phyloP scores from a whole-genome alignment of 2,329 filamentous ascomycete species.

The Hypoxylon sp. region DNA sequence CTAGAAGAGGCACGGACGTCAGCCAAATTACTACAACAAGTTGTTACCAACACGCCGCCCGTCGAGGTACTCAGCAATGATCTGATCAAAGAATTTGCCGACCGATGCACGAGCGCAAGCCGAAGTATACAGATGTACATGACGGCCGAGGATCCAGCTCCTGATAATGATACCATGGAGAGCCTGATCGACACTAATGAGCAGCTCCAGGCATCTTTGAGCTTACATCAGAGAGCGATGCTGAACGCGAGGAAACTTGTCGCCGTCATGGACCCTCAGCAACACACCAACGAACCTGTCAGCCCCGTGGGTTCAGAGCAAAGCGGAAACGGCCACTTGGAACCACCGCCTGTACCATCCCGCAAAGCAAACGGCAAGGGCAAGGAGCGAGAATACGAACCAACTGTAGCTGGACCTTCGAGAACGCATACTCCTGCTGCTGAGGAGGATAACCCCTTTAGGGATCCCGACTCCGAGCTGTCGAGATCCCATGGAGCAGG shows the following conservation, averaged over 20 bases:
- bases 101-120: slow-evolving; percentile 83
- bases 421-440: slow-evolving; percentile 43
- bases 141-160: slow-evolving; percentile 76
- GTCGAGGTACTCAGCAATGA: slow-evolving; percentile 82
- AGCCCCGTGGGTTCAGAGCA: slow-evolving; percentile 39
- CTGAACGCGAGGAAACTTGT: slow-evolving; percentile 66
- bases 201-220: slow-evolving; percentile 82
- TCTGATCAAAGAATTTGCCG: slow-evolving; percentile 90
- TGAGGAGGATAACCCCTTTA: slow-evolving; percentile 47
- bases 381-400: slow-evolving; percentile 42
- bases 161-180: slow-evolving; percentile 94
- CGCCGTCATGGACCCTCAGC: slow-evolving; percentile 51
- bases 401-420: slow-evolving; percentile 41
- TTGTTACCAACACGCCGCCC: slow-evolving; percentile 84
- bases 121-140: slow-evolving; percentile 88
- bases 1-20: slow-evolving; percentile 92
- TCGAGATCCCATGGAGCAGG: slow-evolving; percentile 29
- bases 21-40: slow-evolving; percentile 89
- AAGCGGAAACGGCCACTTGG: slow-evolving; percentile 25
- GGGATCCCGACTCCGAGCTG: slow-evolving; percentile 45
- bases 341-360: slow-evolving; percentile 17
- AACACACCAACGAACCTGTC: slow-evolving; percentile 38
- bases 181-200: slow-evolving; percentile 95
- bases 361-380: slow-evolving; percentile 46
- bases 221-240: slow-evolving; percentile 83